Evolutionary conservation across 2,329 filamentous ascomycete genomes (phyloP).

Genomic region (Apiospora marii): DNA sequence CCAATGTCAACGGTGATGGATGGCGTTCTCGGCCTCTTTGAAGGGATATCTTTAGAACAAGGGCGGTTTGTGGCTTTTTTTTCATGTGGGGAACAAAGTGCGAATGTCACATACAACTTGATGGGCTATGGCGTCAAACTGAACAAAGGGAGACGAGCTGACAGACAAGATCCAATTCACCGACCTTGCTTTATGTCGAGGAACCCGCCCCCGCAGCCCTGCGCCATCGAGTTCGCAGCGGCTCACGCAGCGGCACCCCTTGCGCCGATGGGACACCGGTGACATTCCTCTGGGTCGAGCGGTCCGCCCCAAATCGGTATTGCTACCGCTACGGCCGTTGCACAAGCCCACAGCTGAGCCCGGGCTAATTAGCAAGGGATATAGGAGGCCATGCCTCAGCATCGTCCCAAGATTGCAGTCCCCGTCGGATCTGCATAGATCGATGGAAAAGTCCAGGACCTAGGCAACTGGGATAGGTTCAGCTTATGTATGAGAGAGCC

Average conservation of each 20-base stretch:
- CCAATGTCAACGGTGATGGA: background rate
- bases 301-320: background rate
- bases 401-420: background rate
- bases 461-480: background rate
- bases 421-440: slow-evolving; percentile 1
- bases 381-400: background rate
- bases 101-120: background rate
- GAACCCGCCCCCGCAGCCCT: background rate
- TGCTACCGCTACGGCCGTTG: background rate
- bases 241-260: background rate
- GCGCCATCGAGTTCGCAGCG: slow-evolving; percentile 8
- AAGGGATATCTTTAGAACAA: slow-evolving; percentile 21
- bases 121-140: background rate
- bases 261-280: background rate
- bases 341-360: background rate
- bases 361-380: background rate
- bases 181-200: background rate
- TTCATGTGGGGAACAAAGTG: background rate
- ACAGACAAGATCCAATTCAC: background rate
- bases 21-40: slow-evolving; percentile 12
- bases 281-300: background rate
- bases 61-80: background rate
- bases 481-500: background rate
- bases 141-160: background rate
- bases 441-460: background rate